Base-by-base conservation (phyloP, 352 stramenopile genomes). In the Phytophthora hibernalis region DNA sequence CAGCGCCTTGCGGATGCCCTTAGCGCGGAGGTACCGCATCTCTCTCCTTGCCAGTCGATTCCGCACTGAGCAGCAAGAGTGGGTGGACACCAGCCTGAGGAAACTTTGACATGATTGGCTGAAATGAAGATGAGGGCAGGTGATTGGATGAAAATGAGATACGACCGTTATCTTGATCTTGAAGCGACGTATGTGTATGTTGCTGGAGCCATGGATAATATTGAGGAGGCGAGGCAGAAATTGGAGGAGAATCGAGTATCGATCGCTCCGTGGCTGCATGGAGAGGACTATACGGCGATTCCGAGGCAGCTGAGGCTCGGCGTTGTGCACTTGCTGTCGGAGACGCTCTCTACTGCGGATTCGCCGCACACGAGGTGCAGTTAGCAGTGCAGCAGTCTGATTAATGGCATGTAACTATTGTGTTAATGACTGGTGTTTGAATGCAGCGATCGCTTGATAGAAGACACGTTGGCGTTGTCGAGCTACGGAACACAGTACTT, bases 1-100 rank as follows among this genome's bases (percentile, higher is more conserved):
- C 56, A 96, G 75, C 68, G 85, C 84, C 75, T 96, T 96, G 74
- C 88, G 86, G 59, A 93, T 96, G 72, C 82, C 80, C 77, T 96
- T 96, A 58, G 85, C 79, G 40, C 88, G 85, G 20, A 96, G 80
- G 56, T 94, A 90, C 1, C 88, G 77, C 88, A 96, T 96, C n/a
- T 21, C 8, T 33, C 20, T 10, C 18, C 28, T 62, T 65, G n/a
- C 61, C 57, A 74, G 50, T 72, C 70, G 54, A 75, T 74, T 68
- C 15, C 37, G 59, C 15, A 75, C n/a, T 57, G 55, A 61, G n/a
- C n/a, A n/a, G n/a, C n/a, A n/a, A n/a, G n/a, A n/a, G n/a, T n/a
- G n/a, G n/a, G n/a, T 18, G 13, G 30, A 37, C 54, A 69, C 35
- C 35, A 43, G 35, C 20, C 52, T 43, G 35, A 20, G 24, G 26